A percentile compares a stretch with the other conserved stretches of the same genome.
phyloP scores from a whole-genome alignment of 331 rosid species.

The Acacia pycnantha region DNA sequence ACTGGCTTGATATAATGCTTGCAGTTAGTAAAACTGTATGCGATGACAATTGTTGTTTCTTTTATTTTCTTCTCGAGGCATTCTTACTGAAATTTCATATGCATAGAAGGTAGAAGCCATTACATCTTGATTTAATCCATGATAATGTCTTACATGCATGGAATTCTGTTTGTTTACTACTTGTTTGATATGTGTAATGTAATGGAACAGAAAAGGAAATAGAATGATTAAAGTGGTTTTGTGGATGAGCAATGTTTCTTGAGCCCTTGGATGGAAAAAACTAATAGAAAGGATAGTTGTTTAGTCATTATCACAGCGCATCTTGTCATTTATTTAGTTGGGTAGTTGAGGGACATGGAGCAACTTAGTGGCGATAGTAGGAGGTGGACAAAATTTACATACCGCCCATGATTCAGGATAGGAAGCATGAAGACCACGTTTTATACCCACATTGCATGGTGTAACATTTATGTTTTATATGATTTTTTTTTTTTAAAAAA shows the following conservation, averaged over 20 bases:
- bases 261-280: background rate
- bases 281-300: background rate
- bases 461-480: background rate
- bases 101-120: conserved; percentile 12
- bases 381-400: background rate
- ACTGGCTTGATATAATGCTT: background rate
- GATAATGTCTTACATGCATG: background rate
- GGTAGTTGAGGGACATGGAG: background rate
- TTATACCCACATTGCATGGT: background rate
- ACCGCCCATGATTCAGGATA: background rate
- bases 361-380: background rate
- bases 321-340: background rate
- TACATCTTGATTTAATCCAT: background rate
- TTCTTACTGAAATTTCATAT: background rate
- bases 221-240: background rate
- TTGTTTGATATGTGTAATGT: background rate
- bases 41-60: background rate
- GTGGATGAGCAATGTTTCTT: background rate
- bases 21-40: conserved; percentile 1
- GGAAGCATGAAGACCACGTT: background rate
- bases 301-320: background rate
- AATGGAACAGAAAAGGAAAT: background rate
- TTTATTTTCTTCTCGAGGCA: background rate
- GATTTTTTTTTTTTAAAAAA: no score
- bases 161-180: background rate